Conservation (phyloP, 495 filamentous ascomycete species). For the Penicillium verhagenii region DNA sequence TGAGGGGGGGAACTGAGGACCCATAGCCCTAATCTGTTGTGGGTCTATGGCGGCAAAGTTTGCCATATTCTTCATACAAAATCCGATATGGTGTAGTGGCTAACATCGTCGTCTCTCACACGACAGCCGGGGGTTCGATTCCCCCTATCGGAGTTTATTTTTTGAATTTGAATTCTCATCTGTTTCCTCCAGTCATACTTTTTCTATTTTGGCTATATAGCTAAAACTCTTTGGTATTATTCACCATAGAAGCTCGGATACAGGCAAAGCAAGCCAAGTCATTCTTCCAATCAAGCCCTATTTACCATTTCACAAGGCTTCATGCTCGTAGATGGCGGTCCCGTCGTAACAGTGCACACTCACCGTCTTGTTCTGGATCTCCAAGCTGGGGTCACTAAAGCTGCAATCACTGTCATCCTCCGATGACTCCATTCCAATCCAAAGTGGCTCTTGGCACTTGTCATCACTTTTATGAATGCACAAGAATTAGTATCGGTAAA, state of each 20-base stretch:
- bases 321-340: background rate
- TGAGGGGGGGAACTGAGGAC: too few species aligned
- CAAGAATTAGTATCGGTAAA: background rate
- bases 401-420: background rate
- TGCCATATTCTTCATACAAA: too few species aligned
- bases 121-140: slow-evolving; percentile 44
- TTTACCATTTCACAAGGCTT: background rate
- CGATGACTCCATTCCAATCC: background rate
- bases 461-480: background rate
- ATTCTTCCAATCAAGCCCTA: too few species aligned
- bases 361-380: background rate
- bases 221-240: too few species aligned
- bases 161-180: too few species aligned
- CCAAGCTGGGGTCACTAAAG: background rate
- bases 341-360: background rate
- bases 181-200: too few species aligned
- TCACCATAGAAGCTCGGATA: too few species aligned
- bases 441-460: background rate
- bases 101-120: slow-evolving; percentile 47
- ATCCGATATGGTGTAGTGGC: slow-evolving; percentile 45
- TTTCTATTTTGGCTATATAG: too few species aligned
- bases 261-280: too few species aligned
- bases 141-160: slow-evolving; percentile 37
- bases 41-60: background rate
- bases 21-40: too few species aligned